Evolutionary conservation across 1,139 yeast species (phyloP).

Genomic region (Candida sanyaensis): DNA sequence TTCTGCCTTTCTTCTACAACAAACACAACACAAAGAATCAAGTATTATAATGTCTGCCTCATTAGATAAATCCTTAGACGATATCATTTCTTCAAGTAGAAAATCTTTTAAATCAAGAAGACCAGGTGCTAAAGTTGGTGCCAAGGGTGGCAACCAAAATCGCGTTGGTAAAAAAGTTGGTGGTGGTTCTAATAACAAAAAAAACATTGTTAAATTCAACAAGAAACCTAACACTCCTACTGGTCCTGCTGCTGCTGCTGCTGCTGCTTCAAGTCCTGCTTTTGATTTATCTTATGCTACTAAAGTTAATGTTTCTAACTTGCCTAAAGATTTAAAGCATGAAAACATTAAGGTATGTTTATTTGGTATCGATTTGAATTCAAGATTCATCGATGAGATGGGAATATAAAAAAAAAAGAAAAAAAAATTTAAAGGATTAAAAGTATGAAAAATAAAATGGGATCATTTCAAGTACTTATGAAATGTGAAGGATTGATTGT

Average conservation of each 20-base stretch:
- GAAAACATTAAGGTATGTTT: slow-evolving; percentile 81
- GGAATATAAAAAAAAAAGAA: neutral
- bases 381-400: neutral
- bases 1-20: neutral
- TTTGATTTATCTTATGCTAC: slow-evolving; percentile 63
- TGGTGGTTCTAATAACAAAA: slow-evolving; percentile 27
- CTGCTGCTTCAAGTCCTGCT: slow-evolving; percentile 28
- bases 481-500: neutral
- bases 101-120: slow-evolving; percentile 31
- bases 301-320: slow-evolving; percentile 73
- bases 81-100: slow-evolving; percentile 71
- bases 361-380: neutral
- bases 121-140: slow-evolving; percentile 28
- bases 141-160: slow-evolving; percentile 22
- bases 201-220: slow-evolving; percentile 38
- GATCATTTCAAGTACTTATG: neutral
- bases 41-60: slow-evolving; percentile 39
- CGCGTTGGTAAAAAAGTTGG: slow-evolving; percentile 36
- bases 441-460: neutral
- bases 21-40: neutral
- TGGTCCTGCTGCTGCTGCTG: slow-evolving; percentile 13
- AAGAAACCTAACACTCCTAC: slow-evolving; percentile 33
- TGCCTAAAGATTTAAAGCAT: slow-evolving; percentile 78
- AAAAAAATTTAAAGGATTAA: neutral
- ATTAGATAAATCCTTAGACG: slow-evolving; percentile 94